These are phyloP conservation scores for Pichia sp. DNA, from an alignment of 1,139 yeast species.

Conservation along the genomic window DNA sequence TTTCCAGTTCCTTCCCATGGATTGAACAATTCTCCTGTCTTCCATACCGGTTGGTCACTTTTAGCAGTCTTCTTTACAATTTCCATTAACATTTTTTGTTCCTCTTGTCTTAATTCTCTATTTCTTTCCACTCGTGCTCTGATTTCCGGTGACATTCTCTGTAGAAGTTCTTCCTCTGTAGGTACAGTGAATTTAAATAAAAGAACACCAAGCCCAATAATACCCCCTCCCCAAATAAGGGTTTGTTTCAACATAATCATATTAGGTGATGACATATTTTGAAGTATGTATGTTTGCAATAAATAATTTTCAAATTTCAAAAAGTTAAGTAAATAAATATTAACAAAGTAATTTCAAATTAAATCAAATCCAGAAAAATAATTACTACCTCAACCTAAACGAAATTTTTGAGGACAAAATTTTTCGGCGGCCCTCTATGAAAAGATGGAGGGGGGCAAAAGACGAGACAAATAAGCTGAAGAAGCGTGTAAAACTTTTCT, in stretches of 20 bases:
- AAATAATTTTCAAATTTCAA: too few relatives aligned
- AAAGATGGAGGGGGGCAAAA: too few relatives aligned
- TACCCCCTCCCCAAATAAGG: slow-evolving; percentile 44
- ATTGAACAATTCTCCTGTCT: slow-evolving; percentile 59
- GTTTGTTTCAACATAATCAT: slow-evolving; percentile 23
- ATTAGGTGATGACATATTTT: slow-evolving; percentile 10
- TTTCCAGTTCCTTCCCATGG: slow-evolving; percentile 50
- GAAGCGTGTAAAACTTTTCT: too few relatives aligned
- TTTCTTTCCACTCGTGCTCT: slow-evolving; percentile 69
- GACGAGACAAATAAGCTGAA: too few relatives aligned
- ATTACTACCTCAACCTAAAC: too few relatives aligned
- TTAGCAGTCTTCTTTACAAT: slow-evolving; percentile 56
- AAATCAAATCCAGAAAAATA: too few relatives aligned
- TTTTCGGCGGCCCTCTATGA: too few relatives aligned
- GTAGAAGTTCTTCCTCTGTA: slow-evolving; percentile 71
- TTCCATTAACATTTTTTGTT: slow-evolving; percentile 60
- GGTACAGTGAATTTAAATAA: slow-evolving; percentile 71
- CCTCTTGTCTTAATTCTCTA: slow-evolving; percentile 54
- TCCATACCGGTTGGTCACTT: slow-evolving; percentile 75
- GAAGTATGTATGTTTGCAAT: too few relatives aligned
- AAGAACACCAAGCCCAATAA: slow-evolving; percentile 62
- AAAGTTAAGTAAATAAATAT: too few relatives aligned
- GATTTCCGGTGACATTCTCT: slow-evolving; percentile 74
- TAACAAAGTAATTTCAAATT: too few relatives aligned
- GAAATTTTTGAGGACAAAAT: too few relatives aligned